These are phyloP conservation scores for Rosa persica DNA, from an alignment of 306 rosid species.

Conservation along the genomic window DNA sequence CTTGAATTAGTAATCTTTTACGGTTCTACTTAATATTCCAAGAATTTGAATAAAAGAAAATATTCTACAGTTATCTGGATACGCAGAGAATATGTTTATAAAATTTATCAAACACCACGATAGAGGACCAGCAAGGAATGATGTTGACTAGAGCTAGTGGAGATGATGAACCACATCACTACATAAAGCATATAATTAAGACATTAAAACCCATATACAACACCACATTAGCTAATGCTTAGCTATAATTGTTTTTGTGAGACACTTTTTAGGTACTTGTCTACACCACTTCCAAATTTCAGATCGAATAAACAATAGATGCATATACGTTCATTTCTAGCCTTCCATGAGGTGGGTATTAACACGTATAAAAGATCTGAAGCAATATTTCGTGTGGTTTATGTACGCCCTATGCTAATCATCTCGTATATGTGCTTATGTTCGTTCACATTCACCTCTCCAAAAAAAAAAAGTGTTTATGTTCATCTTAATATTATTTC, in stretches of 20 bases:
- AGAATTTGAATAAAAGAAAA: constrained; percentile 3
- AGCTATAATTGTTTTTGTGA: background rate
- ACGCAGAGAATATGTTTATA: background rate
- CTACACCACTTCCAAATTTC: constrained; percentile 7
- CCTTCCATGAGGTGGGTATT: background rate
- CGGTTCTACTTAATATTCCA: background rate
- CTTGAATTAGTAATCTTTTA: background rate
- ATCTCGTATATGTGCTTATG: background rate
- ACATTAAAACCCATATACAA: background rate
- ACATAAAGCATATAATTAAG: background rate
- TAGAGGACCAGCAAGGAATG: constrained; percentile 18
- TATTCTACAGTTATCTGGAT: background rate
- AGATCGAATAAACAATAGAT: background rate
- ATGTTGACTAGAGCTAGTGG: constrained; percentile 11
- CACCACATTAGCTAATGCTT: constrained; percentile 3
- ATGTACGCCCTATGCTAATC: background rate
- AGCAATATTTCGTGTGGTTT: background rate
- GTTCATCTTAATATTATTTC: background rate
- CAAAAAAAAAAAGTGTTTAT: too few relatives aligned
- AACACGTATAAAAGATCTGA: background rate
- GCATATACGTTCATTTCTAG: background rate
- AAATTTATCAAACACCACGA: background rate
- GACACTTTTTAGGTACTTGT: constrained; percentile 7
- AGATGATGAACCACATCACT: constrained; percentile 8
- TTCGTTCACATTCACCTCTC: background rate